A percentile compares a stretch with the other conserved stretches of the same genome.
phyloP scores from a whole-genome alignment of 345 rosid genomes.

The Eucalyptus microcorys region DNA sequence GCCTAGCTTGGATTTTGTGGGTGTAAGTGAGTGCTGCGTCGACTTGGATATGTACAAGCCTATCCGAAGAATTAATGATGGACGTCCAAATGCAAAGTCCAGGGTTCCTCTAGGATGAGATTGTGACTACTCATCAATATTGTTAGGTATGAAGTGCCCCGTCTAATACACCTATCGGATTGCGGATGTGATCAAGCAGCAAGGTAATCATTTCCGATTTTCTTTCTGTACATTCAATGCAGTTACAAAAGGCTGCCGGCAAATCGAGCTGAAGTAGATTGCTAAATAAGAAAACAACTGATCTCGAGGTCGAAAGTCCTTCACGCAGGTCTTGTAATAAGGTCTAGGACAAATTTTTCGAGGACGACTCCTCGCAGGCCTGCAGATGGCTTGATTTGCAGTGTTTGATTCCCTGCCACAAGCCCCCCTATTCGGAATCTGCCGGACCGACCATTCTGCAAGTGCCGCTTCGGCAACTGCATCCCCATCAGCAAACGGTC shows the following conservation, averaged over 20 bases:
- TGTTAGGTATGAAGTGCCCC: neutral
- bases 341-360: neutral
- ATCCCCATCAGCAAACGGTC: neutral
- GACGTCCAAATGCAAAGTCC: neutral
- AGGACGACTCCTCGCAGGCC: neutral
- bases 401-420: neutral
- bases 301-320: neutral
- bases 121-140: neutral
- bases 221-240: neutral
- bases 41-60: neutral
- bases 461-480: neutral
- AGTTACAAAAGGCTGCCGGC: neutral
- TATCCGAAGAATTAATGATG: neutral
- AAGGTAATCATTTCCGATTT: neutral
- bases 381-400: neutral
- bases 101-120: neutral
- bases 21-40: neutral
- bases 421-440: neutral
- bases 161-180: neutral
- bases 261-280: neutral
- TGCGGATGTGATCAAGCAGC: neutral
- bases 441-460: neutral
- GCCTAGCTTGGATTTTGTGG: neutral
- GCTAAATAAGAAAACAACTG: neutral
- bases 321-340: neutral